phyloP scores from a whole-genome alignment of 129 eudicot genomes.

The Flaveria brownii region DNA sequence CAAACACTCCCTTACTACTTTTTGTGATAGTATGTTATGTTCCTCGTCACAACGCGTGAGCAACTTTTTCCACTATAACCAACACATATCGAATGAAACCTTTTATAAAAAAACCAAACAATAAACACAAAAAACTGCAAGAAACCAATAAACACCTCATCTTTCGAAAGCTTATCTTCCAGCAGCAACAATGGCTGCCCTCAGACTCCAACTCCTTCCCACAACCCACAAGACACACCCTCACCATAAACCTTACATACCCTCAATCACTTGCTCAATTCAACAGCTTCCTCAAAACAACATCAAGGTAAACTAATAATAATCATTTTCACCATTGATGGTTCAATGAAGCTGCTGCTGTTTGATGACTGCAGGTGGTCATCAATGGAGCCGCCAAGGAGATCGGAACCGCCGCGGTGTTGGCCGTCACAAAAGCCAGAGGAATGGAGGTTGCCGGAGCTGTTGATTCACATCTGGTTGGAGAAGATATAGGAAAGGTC shows the following conservation, averaged over 20 bases:
- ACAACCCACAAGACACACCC: conserved; percentile 19
- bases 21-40: no score
- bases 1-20: no score
- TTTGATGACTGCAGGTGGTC: conserved; percentile 51
- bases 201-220: conserved; percentile 54
- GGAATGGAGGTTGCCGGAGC: conserved; percentile 96
- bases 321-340: background rate
- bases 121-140: background rate
- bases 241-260: conserved; percentile 13
- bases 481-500: conserved; percentile 85
- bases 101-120: no score
- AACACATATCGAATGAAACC: no score
- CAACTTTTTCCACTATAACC: no score
- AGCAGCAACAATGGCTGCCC: conserved; percentile 47
- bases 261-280: conserved; percentile 63
- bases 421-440: conserved; percentile 85
- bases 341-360: background rate
- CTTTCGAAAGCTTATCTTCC: conserved; percentile 26
- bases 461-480: conserved; percentile 65
- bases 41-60: no score
- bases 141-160: background rate
- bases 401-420: conserved; percentile 84
- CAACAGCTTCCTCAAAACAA: conserved; percentile 64
- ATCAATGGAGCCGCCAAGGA: conserved; percentile 90
- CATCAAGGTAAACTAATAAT: conserved; percentile 50